A percentile compares a stretch with the other conserved stretches of the same genome.
Conservation (phyloP, 495 filamentous ascomycete genomes). For the Bacidia gigantensis region DNA sequence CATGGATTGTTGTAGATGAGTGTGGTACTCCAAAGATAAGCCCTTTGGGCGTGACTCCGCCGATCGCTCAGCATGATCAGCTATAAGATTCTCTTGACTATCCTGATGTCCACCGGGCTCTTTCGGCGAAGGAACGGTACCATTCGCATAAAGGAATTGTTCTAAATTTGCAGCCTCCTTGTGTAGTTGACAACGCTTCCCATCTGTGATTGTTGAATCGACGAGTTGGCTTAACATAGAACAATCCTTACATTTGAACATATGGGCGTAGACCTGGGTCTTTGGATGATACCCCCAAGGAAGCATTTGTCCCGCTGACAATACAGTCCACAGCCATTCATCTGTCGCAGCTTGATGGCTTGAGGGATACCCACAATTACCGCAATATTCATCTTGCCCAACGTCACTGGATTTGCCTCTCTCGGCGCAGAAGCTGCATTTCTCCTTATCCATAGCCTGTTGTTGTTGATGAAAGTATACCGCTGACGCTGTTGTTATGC, state of each 20-base stretch:
- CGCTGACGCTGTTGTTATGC: neutral
- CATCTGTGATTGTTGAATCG: too few relatives aligned
- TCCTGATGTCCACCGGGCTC: too few relatives aligned
- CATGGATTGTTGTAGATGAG: neutral
- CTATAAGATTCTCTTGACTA: too few relatives aligned
- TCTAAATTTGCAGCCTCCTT: too few relatives aligned
- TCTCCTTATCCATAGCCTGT: neutral
- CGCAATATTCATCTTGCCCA: neutral
- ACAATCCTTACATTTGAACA: too few relatives aligned
- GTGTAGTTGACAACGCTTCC: too few relatives aligned
- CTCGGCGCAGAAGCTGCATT: neutral
- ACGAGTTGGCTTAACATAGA: too few relatives aligned
- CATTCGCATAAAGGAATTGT: too few relatives aligned
- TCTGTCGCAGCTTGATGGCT: neutral
- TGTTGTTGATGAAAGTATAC: neutral
- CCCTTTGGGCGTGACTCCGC: too few relatives aligned
- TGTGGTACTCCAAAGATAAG: too few relatives aligned
- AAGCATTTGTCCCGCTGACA: neutral
- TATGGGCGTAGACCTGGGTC: neutral
- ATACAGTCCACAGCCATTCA: constrained; percentile 14
- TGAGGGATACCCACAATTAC: neutral
- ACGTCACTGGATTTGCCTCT: neutral
- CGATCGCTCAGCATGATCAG: too few relatives aligned
- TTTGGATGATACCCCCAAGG: neutral
- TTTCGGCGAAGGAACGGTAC: too few relatives aligned